Conservation (phyloP, 345 rosid species). For the Aegle marmelos region DNA sequence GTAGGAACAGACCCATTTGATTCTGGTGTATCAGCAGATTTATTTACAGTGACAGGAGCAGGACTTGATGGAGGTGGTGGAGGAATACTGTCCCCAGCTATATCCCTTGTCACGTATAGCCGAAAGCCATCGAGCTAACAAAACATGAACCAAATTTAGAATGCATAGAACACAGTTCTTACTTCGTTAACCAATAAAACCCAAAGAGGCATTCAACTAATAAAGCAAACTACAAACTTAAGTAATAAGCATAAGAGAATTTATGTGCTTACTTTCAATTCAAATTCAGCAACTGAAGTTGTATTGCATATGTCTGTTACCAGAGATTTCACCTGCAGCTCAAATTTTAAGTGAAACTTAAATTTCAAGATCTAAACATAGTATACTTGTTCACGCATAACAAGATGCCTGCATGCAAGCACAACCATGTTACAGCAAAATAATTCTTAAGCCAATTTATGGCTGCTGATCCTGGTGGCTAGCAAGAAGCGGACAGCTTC, state of each 20-base stretch:
- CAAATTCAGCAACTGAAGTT: constrained; percentile 70
- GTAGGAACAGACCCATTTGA: constrained; percentile 52
- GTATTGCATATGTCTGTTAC: constrained; percentile 62
- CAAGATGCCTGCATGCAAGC: neutral
- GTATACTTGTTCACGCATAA: neutral
- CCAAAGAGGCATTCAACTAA: constrained; percentile 6
- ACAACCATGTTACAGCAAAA: neutral
- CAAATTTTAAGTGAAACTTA: neutral
- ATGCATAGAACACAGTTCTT: neutral
- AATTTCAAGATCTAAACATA: constrained; percentile 8
- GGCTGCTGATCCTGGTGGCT: neutral
- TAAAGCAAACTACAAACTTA: neutral
- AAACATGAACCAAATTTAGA: constrained; percentile 3
- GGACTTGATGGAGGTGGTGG: constrained; percentile 36
- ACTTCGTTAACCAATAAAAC: neutral
- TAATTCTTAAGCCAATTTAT: neutral
- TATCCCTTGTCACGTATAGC: constrained; percentile 58
- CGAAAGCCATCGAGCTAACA: constrained; percentile 71
- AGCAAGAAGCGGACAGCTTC: neutral
- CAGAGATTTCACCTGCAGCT: constrained; percentile 66
- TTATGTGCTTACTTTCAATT: constrained; percentile 58
- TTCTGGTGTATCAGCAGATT: constrained; percentile 20
- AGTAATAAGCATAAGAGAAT: neutral
- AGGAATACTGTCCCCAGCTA: constrained; percentile 36
- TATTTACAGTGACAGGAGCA: constrained; percentile 25